These are phyloP conservation scores for Aechmea fasciata DNA, from an alignment of 176 grass and related monocot genomes.

Conservation along the genomic window DNA sequence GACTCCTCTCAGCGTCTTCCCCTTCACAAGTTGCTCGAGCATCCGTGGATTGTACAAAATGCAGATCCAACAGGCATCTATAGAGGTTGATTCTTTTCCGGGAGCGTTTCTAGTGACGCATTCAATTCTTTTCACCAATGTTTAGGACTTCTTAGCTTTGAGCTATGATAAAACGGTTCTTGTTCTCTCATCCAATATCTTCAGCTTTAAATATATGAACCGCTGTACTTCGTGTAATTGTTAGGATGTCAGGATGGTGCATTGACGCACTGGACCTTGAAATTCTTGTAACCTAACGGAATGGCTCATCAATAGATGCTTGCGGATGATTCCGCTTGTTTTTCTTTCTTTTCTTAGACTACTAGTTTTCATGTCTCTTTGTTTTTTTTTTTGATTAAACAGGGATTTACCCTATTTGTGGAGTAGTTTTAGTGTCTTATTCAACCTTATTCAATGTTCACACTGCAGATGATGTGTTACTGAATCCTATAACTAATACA, in stretches of 20 bases:
- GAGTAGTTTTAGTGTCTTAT: too few species aligned
- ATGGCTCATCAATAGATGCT: background rate
- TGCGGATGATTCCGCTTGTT: background rate
- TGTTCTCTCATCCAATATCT: too few species aligned
- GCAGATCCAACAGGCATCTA: constrained; percentile 78
- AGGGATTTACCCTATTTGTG: too few species aligned
- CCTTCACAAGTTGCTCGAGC: constrained; percentile 76
- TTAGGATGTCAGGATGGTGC: background rate
- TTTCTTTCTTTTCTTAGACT: background rate
- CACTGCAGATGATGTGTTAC: too few species aligned
- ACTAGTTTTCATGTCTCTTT: too few species aligned
- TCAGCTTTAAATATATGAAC: background rate
- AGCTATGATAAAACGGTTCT: too few species aligned
- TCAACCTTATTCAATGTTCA: too few species aligned
- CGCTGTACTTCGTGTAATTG: background rate
- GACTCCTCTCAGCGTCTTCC: constrained; percentile 38
- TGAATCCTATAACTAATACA: too few species aligned
- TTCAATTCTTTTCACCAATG: background rate
- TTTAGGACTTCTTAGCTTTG: too few species aligned
- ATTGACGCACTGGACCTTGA: background rate
- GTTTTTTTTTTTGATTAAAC: too few species aligned
- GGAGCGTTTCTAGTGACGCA: background rate
- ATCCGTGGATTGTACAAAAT: constrained; percentile 93
- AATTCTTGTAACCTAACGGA: background rate
- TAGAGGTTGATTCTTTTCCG: constrained; percentile 7